These are phyloP conservation scores for Tricholoma sp. DNA, from an alignment of 768 basidiomycete species.

Conservation along the genomic window DNA sequence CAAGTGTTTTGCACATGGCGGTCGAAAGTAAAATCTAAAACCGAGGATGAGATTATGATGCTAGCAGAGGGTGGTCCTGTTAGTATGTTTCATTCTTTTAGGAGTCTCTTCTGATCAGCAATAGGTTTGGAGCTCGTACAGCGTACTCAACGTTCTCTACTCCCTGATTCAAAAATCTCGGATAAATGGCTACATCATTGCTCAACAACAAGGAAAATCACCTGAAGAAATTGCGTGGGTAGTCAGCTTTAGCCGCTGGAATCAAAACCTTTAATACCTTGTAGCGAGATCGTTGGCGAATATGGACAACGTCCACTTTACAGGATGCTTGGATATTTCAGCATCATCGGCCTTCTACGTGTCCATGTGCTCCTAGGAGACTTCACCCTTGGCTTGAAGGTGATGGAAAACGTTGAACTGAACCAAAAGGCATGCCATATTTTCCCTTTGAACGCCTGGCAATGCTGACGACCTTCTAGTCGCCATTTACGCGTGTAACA, in stretches of 20 bases:
- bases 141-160: conserved; percentile 96
- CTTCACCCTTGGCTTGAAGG: conserved; percentile 89
- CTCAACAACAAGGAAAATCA: conserved; percentile 74
- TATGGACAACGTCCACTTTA: conserved; percentile 89
- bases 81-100: conserved; percentile 20
- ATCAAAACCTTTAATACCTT: background rate
- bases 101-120: background rate
- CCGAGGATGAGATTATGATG: conserved; percentile 83
- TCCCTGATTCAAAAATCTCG: conserved; percentile 96
- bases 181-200: conserved; percentile 89
- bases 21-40: conserved; percentile 77
- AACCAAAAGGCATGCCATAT: conserved; percentile 66
- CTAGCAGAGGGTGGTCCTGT: conserved; percentile 71
- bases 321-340: conserved; percentile 95
- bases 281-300: conserved; percentile 82
- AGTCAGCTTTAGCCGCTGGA: background rate
- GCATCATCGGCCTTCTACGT: conserved; percentile 88
- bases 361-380: conserved; percentile 97
- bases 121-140: conserved; percentile 96
- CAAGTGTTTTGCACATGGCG: conserved; percentile 94
- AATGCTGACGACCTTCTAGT: conserved; percentile 31
- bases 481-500: conserved; percentile 90
- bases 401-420: conserved; percentile 91
- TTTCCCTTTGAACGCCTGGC: background rate
- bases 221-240: conserved; percentile 82